Conservation (phyloP, 2,329 filamentous ascomycete genomes). For the Rugonectria rugulosa region DNA sequence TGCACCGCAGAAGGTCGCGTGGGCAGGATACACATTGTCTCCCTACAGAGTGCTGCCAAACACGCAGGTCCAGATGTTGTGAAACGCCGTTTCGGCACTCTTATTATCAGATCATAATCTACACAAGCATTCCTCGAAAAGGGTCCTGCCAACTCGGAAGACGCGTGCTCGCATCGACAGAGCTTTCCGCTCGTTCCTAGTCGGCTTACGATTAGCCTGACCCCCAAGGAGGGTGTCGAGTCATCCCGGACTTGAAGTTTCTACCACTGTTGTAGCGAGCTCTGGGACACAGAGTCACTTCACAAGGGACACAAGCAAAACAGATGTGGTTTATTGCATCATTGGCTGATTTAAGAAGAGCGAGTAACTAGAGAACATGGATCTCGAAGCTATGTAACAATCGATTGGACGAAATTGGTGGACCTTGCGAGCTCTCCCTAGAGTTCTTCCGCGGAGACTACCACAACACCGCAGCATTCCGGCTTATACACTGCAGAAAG, state of each 20-base stretch:
- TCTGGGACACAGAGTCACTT: too few relatives aligned
- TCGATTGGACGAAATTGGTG: not conserved
- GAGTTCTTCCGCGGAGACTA: not conserved
- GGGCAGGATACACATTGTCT: not conserved
- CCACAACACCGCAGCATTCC: not conserved
- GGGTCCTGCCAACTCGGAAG: not conserved
- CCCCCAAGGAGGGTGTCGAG: too few relatives aligned
- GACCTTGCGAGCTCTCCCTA: not conserved
- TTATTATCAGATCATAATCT: not conserved
- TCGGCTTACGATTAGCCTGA: too few relatives aligned
- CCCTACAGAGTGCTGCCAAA: not conserved
- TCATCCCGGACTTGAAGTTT: too few relatives aligned
- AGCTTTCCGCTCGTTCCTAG: too few relatives aligned
- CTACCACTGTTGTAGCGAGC: too few relatives aligned
- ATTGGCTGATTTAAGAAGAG: not conserved
- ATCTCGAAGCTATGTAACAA: slow-evolving; percentile 1
- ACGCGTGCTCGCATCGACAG: too few relatives aligned
- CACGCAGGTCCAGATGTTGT: not conserved
- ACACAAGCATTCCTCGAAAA: not conserved
- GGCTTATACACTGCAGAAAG: not conserved
- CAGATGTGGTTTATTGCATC: not conserved
- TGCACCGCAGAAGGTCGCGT: not conserved
- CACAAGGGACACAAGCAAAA: not conserved
- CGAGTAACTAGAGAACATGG: not conserved
- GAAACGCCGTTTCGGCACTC: not conserved